Percentiles rank a stretch among this genome's conserved stretches.
Conservation (phyloP, 2,329 filamentous ascomycete species). For the Penicillium brasilianum region DNA sequence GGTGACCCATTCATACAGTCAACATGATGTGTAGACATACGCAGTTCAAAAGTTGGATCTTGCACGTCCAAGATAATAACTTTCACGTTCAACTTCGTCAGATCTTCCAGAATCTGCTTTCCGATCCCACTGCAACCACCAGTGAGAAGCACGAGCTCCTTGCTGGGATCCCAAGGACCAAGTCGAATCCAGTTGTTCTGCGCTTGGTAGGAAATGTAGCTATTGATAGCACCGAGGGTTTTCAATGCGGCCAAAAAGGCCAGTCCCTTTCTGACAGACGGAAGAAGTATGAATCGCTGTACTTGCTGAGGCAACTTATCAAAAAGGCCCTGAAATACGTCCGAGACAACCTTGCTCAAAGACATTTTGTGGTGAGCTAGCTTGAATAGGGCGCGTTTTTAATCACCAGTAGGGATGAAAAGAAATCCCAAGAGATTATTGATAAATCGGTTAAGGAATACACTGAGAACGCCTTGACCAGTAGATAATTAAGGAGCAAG, state of each 20-base stretch:
- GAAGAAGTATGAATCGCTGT: neutral
- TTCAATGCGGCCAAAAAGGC: neutral
- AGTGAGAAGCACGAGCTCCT: conserved; percentile 28
- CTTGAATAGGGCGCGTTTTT: neutral
- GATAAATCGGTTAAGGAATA: neutral
- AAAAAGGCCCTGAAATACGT: neutral
- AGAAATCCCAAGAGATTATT: neutral
- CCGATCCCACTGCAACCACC: conserved; percentile 30
- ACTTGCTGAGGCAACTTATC: neutral
- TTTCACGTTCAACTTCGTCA: conserved; percentile 13
- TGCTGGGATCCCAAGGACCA: conserved; percentile 15
- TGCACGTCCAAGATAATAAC: conserved; percentile 23
- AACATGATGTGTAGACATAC: neutral
- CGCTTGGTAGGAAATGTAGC: conserved; percentile 1
- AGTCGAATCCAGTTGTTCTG: conserved; percentile 4
- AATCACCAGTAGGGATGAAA: neutral
- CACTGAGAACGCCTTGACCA: neutral
- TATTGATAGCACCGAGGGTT: neutral
- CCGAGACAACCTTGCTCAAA: conserved; percentile 1
- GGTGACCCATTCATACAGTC: neutral
- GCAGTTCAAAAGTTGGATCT: conserved; percentile 11
- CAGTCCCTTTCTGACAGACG: conserved; percentile 2
- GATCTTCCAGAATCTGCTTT: conserved; percentile 27
- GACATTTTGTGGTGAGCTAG: neutral
- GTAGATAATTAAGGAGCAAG: neutral